Base-by-base conservation (phyloP, 192 early-diverging fungal genomes). In the Backusella australiensis region DNA sequence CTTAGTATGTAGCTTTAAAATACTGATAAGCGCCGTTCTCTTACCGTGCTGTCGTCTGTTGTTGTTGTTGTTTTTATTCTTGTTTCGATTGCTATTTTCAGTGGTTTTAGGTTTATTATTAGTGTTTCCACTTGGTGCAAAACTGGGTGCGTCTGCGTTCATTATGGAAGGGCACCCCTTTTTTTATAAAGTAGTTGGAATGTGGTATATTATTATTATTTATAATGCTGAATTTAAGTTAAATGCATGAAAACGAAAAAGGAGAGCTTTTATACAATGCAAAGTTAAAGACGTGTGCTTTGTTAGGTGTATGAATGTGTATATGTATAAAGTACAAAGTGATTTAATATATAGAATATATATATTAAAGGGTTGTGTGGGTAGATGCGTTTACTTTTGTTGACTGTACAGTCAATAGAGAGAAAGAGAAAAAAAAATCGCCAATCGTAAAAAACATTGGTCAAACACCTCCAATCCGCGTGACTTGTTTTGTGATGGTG, bases 131-230 rank as follows among this genome's bases (percentile, higher is more conserved):
- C 39, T n/a, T 69, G 81, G 81, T 21, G 74, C n/a, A 71, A 83
- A 83, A 56, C 32, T 71, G 34, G 78, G 78, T 32, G 81, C 81
- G 36, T 83, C 65, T 67, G 46, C 71, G 70, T 83, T 83, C 81
- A 83, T 83, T 44, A 23, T 71, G 68, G 29, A 35, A 66, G 15
- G 26, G 11, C 12, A 1, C 14, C 34, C 32, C 14, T 67, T 67
- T 67, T 67, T 67, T 35, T 35, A 19, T n/a, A 32, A 67, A n/a
- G 34, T 67, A 67, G 17, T 14, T 4, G 34, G 32, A 66, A 66
- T 32, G 46, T 26, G 53, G 53, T 59, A 59, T 59, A 59, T 19
- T 15, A n/a, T 19, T 15, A n/a, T 6, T 52, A 52, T 52, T 52
- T 19, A 52, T 12, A 59, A 56, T 59, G 53, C 23, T 63, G 56